phyloP scores from a whole-genome alignment of 805 yeast genomes.

The Sugiyamaella smithiae region DNA sequence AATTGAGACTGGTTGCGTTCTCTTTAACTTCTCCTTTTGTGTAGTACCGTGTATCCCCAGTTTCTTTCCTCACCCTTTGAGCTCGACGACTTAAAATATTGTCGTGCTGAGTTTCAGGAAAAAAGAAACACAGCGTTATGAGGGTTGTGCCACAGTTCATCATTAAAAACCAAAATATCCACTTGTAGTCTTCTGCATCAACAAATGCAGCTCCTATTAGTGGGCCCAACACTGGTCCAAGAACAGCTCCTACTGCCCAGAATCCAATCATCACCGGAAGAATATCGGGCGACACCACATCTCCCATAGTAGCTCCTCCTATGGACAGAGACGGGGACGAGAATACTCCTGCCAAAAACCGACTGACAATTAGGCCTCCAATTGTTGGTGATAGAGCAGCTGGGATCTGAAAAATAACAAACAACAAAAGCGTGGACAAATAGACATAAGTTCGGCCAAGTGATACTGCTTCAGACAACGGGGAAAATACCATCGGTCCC shows the following conservation, averaged over 20 bases:
- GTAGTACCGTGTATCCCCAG: slow-evolving; percentile 46
- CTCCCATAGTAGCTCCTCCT: slow-evolving; percentile 59
- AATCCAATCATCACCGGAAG: slow-evolving; percentile 47
- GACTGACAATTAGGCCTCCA: slow-evolving; percentile 48
- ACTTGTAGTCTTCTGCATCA: slow-evolving; percentile 49
- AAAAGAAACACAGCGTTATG: slow-evolving; percentile 37
- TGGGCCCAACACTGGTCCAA: slow-evolving; percentile 58
- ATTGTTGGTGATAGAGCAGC: slow-evolving; percentile 51
- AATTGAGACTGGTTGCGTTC: not conserved
- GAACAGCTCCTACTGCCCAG: slow-evolving; percentile 54
- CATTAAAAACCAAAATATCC: slow-evolving; percentile 52
- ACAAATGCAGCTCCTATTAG: slow-evolving; percentile 52
- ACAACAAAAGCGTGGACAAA: slow-evolving; percentile 44
- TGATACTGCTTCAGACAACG: slow-evolving; percentile 49
- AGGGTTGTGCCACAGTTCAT: slow-evolving; percentile 40
- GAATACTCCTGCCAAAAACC: slow-evolving; percentile 54
- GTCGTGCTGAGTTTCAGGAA: slow-evolving; percentile 50
- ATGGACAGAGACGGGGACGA: slow-evolving; percentile 57
- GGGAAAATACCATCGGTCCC: slow-evolving; percentile 66
- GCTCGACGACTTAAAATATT: slow-evolving; percentile 50
- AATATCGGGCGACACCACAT: slow-evolving; percentile 39
- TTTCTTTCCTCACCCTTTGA: slow-evolving; percentile 43
- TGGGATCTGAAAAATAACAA: slow-evolving; percentile 53
- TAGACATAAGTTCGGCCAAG: slow-evolving; percentile 50
- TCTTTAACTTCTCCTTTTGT: slow-evolving; percentile 37